These are phyloP conservation scores for Akanthomyces uredinophilus DNA, from an alignment of 2,329 filamentous ascomycete species.

Conservation along the genomic window DNA sequence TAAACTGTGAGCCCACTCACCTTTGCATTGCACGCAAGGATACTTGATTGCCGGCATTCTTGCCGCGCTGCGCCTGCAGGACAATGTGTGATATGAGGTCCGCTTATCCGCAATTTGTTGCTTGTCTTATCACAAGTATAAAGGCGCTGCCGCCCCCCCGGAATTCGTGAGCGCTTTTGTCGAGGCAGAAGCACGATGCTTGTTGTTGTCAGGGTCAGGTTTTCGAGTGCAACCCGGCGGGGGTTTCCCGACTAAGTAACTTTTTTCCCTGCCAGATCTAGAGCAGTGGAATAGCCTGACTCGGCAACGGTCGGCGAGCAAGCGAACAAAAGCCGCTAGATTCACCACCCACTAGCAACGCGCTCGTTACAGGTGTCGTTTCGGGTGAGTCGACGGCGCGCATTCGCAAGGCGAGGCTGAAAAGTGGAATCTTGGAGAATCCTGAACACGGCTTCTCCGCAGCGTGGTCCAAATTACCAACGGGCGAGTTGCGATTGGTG, in stretches of 20 bases:
- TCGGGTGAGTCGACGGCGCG: not conserved
- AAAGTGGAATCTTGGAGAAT: not conserved
- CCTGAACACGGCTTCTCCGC: not conserved
- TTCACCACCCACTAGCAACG: not conserved
- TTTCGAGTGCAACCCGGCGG: slow-evolving; percentile 5
- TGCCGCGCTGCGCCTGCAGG: not conserved
- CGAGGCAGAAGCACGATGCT: not conserved
- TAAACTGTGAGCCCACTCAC: slow-evolving; percentile 13
- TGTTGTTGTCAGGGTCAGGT: slow-evolving; percentile 4
- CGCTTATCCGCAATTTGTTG: not conserved
- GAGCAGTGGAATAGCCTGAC: not conserved
- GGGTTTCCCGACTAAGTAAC: slow-evolving; percentile 13
- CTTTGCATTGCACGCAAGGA: slow-evolving; percentile 23
- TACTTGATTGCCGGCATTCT: slow-evolving; percentile 21
- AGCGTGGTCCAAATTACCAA: not conserved
- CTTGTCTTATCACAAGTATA: not conserved
- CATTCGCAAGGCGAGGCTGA: not conserved
- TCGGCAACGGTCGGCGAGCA: slow-evolving; percentile 5
- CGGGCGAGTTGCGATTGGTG: not conserved
- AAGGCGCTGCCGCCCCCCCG: not conserved
- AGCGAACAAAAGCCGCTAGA: not conserved
- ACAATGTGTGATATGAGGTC: not conserved
- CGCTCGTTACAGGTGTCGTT: not conserved
- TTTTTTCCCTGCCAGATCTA: not conserved
- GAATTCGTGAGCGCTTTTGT: not conserved